Evolutionary conservation across 139 green algal genomes (phyloP).

Genomic region (Edaphochlamys debaryana): DNA sequence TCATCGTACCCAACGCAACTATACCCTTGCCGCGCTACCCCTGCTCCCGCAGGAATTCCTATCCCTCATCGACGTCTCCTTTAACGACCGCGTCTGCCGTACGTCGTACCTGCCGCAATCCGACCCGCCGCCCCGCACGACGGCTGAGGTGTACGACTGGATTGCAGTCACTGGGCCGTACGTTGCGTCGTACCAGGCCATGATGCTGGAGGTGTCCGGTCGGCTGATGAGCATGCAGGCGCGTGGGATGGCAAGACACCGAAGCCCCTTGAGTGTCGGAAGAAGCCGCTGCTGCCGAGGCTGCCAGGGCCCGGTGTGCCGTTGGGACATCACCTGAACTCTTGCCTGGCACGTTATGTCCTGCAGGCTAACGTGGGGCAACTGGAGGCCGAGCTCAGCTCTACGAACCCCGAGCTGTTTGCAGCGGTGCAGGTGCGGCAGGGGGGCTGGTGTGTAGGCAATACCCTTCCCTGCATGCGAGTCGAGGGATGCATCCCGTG

Average conservation of each 20-base stretch:
- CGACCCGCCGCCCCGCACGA: slow-evolving; percentile 28
- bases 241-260: too few relatives aligned
- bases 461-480: too few relatives aligned
- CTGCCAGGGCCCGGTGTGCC: too few relatives aligned
- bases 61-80: slow-evolving; percentile 9
- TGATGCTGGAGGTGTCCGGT: slow-evolving; percentile 3
- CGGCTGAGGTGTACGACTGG: slow-evolving; percentile 42
- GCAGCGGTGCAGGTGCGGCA: slow-evolving; percentile 49
- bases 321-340: too few relatives aligned
- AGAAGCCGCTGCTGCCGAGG: too few relatives aligned
- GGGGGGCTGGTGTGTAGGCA: neutral
- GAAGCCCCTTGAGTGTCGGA: too few relatives aligned
- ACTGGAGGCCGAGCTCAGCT: slow-evolving; percentile 57
- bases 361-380: too few relatives aligned
- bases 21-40: neutral
- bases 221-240: slow-evolving; percentile 8
- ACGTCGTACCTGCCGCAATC: slow-evolving; percentile 2
- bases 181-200: slow-evolving; percentile 11
- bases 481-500: too few relatives aligned
- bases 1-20: neutral
- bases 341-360: too few relatives aligned
- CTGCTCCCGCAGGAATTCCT: slow-evolving; percentile 39
- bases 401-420: slow-evolving; percentile 52
- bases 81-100: slow-evolving; percentile 36
- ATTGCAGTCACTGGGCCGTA: neutral